phyloP scores from a whole-genome alignment of 2,329 filamentous ascomycete species.

The Penicillium sp. region DNA sequence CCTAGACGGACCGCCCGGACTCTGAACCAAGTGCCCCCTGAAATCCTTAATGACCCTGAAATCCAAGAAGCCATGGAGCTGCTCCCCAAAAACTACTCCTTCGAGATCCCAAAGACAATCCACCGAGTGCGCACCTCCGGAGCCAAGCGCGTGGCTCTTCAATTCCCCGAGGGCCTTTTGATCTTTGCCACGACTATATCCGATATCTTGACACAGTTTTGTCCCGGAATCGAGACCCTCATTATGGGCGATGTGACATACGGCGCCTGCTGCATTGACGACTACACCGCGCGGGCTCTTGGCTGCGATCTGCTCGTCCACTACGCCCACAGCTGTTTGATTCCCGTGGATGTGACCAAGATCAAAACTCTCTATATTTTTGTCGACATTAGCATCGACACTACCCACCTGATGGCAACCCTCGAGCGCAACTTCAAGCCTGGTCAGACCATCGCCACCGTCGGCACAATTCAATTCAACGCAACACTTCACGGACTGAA shows the following conservation, averaged over 20 bases:
- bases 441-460: slow-evolving; percentile 84
- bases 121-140: slow-evolving; percentile 80
- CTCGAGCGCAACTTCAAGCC: slow-evolving; percentile 82
- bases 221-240: slow-evolving; percentile 82
- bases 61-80: slow-evolving; percentile 85
- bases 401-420: slow-evolving; percentile 78
- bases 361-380: slow-evolving; percentile 98
- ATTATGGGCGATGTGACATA: slow-evolving; percentile 99
- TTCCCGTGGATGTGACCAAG: slow-evolving; percentile 92
- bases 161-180: slow-evolving; percentile 93
- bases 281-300: slow-evolving; percentile 91
- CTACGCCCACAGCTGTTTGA: slow-evolving; percentile 94
- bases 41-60: slow-evolving; percentile 79
- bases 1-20: slow-evolving; percentile 71
- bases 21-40: slow-evolving; percentile 85
- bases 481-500: slow-evolving; percentile 87
- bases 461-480: slow-evolving; percentile 98
- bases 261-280: slow-evolving; percentile 96
- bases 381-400: slow-evolving; percentile 95
- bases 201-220: slow-evolving; percentile 93
- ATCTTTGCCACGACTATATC: slow-evolving; percentile 97
- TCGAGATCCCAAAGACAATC: slow-evolving; percentile 97
- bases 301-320: slow-evolving; percentile 94
- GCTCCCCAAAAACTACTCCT: slow-evolving; percentile 93
- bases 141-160: slow-evolving; percentile 83